Evolutionary conservation across 1,139 yeast genomes (phyloP).

Genomic region (Lodderomyces orthopsilosis): DNA sequence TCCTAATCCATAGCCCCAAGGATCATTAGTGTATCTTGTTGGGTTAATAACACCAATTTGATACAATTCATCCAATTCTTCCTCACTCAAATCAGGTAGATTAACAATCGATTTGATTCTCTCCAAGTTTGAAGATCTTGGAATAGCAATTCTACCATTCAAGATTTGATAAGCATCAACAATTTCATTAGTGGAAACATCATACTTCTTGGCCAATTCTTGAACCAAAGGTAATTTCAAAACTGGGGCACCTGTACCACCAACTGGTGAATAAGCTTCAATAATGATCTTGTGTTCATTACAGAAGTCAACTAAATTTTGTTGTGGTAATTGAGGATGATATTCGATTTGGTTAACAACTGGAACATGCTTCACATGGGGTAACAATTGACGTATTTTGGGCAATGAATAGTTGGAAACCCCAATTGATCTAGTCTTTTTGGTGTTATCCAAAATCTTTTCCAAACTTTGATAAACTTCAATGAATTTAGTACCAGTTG

Average conservation of each 20-base stretch:
- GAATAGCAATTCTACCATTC: conserved; percentile 31
- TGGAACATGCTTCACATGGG: conserved; percentile 26
- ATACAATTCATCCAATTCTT: conserved; percentile 43
- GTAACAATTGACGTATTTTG: conserved; percentile 25
- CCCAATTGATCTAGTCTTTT: conserved; percentile 31
- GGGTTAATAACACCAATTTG: conserved; percentile 45
- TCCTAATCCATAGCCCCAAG: conserved; percentile 39
- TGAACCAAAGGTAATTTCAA: conserved; percentile 31
- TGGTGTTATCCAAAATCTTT: conserved; percentile 32
- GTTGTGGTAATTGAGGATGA: conserved; percentile 40
- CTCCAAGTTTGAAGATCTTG: conserved; percentile 38
- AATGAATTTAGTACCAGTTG: conserved; percentile 35
- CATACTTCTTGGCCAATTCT: conserved; percentile 31
- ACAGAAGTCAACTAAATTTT: conserved; percentile 31
- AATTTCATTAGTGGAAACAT: conserved; percentile 32
- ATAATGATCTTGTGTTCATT: conserved; percentile 23
- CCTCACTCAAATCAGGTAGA: conserved; percentile 39
- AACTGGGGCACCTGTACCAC: conserved; percentile 36
- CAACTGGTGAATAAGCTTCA: conserved; percentile 38
- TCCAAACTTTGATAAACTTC: conserved; percentile 49
- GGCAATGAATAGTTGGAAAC: conserved; percentile 33
- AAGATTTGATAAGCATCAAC: conserved; percentile 38
- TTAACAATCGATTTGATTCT: conserved; percentile 30
- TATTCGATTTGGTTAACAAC: conserved; percentile 38
- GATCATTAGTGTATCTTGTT: conserved; percentile 30